These are phyloP conservation scores for Teunomyces panamensis DNA, from an alignment of 805 yeast species.

Conservation along the genomic window DNA sequence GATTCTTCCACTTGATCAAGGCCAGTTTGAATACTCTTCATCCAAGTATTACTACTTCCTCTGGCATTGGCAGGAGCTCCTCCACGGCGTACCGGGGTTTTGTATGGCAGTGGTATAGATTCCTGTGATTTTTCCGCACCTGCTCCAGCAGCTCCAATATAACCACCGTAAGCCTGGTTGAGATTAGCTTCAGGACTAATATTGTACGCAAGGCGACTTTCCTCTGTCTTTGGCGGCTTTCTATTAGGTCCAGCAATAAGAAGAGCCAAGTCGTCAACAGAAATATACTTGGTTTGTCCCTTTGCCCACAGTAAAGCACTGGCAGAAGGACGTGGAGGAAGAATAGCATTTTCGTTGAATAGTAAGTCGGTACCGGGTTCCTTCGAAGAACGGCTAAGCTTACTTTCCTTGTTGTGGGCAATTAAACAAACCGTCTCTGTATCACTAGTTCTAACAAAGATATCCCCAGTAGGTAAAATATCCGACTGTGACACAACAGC, in stretches of 20 bases:
- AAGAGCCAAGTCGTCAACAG: slow-evolving; percentile 58
- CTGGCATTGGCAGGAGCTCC: slow-evolving; percentile 27
- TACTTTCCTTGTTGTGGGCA: slow-evolving; percentile 16
- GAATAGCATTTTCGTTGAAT: slow-evolving; percentile 63
- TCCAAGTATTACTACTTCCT: slow-evolving; percentile 30
- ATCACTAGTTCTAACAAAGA: slow-evolving; percentile 52
- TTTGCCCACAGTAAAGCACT: slow-evolving; percentile 83
- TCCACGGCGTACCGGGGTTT: slow-evolving; percentile 45
- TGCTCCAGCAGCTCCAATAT: slow-evolving; percentile 13
- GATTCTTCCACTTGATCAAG: slow-evolving; percentile 53
- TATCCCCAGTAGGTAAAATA: slow-evolving; percentile 51
- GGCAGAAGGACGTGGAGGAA: slow-evolving; percentile 78
- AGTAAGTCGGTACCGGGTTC: slow-evolving; percentile 49
- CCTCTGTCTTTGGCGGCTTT: slow-evolving; percentile 56
- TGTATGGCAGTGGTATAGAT: slow-evolving; percentile 29
- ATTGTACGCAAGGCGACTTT: slow-evolving; percentile 51
- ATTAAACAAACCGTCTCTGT: slow-evolving; percentile 40
- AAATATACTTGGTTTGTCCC: slow-evolving; percentile 61
- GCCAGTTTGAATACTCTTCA: slow-evolving; percentile 50
- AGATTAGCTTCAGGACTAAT: slow-evolving; percentile 46
- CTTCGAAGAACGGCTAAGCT: slow-evolving; percentile 9
- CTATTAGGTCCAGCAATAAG: slow-evolving; percentile 76
- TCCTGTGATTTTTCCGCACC: slow-evolving; percentile 9
- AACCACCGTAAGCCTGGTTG: slow-evolving; percentile 28
- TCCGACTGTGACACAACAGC: slow-evolving; percentile 22